Evolutionary conservation across 805 yeast species (phyloP), one percentile per base, ranked within the genome.

Genomic region (Cyberlindnera suaveolens): DNA sequence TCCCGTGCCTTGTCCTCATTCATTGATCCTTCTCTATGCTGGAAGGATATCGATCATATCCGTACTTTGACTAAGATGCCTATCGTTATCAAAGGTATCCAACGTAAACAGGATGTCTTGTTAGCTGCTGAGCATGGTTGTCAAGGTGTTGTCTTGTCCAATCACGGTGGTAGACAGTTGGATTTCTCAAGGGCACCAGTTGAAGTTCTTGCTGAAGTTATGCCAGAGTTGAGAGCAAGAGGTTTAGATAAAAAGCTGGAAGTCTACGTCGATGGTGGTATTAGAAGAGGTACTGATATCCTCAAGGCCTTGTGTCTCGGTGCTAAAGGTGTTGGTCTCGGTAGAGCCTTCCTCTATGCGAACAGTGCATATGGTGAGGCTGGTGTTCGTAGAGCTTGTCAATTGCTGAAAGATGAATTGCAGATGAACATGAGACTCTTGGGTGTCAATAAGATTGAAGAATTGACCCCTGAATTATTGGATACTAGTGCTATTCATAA

Each of bases 161-260:
- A 87, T 59, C 96, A 87, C 64, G 96, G 96, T 47, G 96, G 96
- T 34, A 71, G 96, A 48, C 96, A 87, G 63, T 67, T 88, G 44
- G 96, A 88, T 63, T 85, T 77, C 56, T 71, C 95, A 1, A 74
- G 85, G n/a, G 78, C 95, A 0, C 84, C 90, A 2, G 70, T 88
- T 31, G 85, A 81, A 59, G 77, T 85, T 5, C 65, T 88, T 39
- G 85, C 84, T 5, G 96, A 85, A 48, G 74, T 80, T 3, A 75
- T 75, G 70, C 80, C 79, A 6, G 53, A 69, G 4, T 61, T 80
- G 44, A 66, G 65, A 39, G 66, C 67, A 42, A 66, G 65, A 41
- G 73, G 74, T 10, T 52, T 77, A 30, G 71, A 70, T 39, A 71
- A 75, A 36, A 63, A 67, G 23, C 64, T 84, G 43, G 82, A 80